A percentile compares a stretch with the other conserved stretches of the same genome.
Evolutionary conservation across 1,284 basidiomycete genomes (phyloP).

Genomic region (Cystobasidiaceae sp.): DNA sequence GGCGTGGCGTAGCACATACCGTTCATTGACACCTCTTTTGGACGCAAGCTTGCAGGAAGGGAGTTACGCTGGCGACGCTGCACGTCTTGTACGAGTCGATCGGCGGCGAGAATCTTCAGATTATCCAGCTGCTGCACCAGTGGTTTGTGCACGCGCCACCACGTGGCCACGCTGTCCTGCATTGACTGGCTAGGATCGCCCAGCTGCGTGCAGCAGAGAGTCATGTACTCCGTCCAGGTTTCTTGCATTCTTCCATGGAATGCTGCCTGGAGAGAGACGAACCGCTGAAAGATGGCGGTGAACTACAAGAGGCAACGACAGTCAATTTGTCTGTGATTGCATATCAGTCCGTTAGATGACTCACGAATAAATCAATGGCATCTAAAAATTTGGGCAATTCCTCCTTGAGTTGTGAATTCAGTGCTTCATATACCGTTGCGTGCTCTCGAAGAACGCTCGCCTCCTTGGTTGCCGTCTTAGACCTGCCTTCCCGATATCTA

Average conservation of each 20-base stretch:
- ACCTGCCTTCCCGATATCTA: constrained; percentile 37
- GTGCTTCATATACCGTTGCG: constrained; percentile 46
- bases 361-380: constrained; percentile 9
- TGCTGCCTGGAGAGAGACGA: constrained; percentile 10
- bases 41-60: constrained; percentile 9
- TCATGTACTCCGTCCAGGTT: constrained; percentile 6
- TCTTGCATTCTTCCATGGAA: constrained; percentile 8
- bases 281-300: constrained; percentile 8
- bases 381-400: constrained; percentile 44
- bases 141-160: constrained; percentile 15
- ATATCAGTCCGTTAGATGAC: not conserved
- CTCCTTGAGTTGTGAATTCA: constrained; percentile 47
- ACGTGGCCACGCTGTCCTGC: not conserved
- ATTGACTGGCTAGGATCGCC: not conserved
- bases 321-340: not conserved
- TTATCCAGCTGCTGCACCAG: constrained; percentile 10
- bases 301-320: not conserved
- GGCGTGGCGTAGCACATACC: not conserved
- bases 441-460: constrained; percentile 45
- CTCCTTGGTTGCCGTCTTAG: constrained; percentile 40
- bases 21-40: not conserved
- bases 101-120: constrained; percentile 11
- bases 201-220: constrained; percentile 10
- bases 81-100: constrained; percentile 8
- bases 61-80: constrained; percentile 8